Evolutionary conservation across 345 rosid species (phyloP), one percentile per base, ranked within the genome.

Genomic region (Eucalyptus tenuipes): DNA sequence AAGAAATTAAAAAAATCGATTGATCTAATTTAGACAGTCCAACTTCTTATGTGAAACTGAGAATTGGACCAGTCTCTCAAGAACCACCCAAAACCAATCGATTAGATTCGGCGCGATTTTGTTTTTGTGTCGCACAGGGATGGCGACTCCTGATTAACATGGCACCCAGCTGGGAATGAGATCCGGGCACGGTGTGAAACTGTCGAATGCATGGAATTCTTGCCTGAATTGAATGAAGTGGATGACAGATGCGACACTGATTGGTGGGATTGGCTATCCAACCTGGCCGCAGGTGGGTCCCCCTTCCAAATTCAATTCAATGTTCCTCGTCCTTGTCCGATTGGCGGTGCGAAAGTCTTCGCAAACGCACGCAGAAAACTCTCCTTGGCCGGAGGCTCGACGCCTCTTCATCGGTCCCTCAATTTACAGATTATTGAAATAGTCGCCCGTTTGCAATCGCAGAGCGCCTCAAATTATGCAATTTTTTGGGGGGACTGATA

Each of bases 81-180:
- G 3, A 25, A 5, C 0, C 61, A 24, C 29, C 3, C 13, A 4
- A 25, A 24, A 55, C 5, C 0, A 55, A 6, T 1, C 0, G 0
- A 55, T 55, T 10, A 24, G 29, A 55, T 22, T 55, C 13, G 29
- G 61, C 4, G 61, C 6, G 12, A 55, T 55, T 55, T 25, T 22
- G 13, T 22, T 9, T 55, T 55, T 55, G 13, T 13, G 10, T 55
- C 24, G 61, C 29, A 24, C 61, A 13, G 2, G 13, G 61, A 55
- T 24, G 61, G 29, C 12, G 29, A 55, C 61, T 0, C 29, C 61
- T 9, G 0, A 24, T 24, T 55, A 55, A 55, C 29, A 24, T 22
- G 29, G 61, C 7, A 8, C 29, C 47, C 84, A 37, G 47, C 24
- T 40, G 14, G 13, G 84, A 20, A 12, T 7, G 47, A 20, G 84